phyloP scores from a whole-genome alignment of 805 yeast genomes.

The Sugiyamaella mastotermitis region DNA sequence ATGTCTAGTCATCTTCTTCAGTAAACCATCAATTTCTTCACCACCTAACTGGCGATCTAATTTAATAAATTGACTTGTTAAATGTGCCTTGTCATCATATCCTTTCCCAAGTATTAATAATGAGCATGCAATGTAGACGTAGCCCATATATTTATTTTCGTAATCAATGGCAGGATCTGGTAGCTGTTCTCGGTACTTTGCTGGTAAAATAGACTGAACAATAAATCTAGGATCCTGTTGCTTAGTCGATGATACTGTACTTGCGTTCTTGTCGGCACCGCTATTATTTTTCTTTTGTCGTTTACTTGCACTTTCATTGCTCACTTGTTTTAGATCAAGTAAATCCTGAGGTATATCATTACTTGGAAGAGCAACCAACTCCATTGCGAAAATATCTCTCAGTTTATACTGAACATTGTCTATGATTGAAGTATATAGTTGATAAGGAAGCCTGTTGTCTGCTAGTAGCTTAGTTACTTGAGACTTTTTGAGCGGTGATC shows the following conservation, averaged over 20 bases:
- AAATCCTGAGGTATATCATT: slow-evolving; percentile 4
- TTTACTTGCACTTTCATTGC: neutral
- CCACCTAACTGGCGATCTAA: too few relatives aligned
- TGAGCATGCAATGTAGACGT: slow-evolving; percentile 6
- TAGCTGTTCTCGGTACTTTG: neutral
- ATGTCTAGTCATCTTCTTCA: neutral
- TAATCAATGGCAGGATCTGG: neutral
- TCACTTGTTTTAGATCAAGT: neutral
- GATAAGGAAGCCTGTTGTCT: too few relatives aligned
- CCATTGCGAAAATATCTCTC: slow-evolving; percentile 11
- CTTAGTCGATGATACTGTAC: neutral
- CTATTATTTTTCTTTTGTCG: too few relatives aligned
- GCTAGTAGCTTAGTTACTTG: neutral
- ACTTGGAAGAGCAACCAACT: slow-evolving; percentile 9
- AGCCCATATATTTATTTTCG: slow-evolving; percentile 8
- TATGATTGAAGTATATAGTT: neutral
- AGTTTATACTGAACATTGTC: slow-evolving; percentile 3
- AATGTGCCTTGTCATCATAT: slow-evolving; percentile 1
- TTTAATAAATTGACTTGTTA: neutral
- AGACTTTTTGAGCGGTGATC: neutral
- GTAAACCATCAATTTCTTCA: neutral
- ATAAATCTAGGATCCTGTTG: slow-evolving; percentile 1
- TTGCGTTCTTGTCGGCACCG: too few relatives aligned
- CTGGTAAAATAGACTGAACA: slow-evolving; percentile 2
- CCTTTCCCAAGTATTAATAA: slow-evolving; percentile 8